Evolutionary conservation across 75 land plant species (phyloP).

Genomic region (Cupressus sempervirens): DNA sequence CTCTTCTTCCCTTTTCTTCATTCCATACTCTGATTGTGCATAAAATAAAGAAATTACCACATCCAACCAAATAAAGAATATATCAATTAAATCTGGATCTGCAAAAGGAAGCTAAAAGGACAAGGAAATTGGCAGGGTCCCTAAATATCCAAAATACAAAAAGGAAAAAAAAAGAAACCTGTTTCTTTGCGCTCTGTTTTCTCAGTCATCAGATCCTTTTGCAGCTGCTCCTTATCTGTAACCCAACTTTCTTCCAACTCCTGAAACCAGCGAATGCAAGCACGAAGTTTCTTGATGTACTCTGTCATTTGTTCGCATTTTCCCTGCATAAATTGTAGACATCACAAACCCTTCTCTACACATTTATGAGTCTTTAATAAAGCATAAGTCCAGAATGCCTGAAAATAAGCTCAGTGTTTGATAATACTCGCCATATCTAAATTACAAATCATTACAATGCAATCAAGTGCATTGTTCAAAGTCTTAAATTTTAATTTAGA

Average conservation of each 20-base stretch:
- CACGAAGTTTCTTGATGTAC: constrained; percentile 71
- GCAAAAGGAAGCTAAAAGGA: not conserved
- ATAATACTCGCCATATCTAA: not conserved
- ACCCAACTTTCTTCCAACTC: constrained; percentile 50
- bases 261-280: constrained; percentile 77
- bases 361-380: not conserved
- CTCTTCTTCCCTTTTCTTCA: constrained; percentile 46
- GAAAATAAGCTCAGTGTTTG: not conserved
- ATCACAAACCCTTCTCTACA: not conserved
- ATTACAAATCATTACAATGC: not conserved
- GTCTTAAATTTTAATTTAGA: not conserved
- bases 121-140: not conserved
- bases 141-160: not conserved
- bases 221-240: constrained; percentile 44
- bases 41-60: not conserved
- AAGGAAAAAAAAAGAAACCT: constrained; percentile 26
- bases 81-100: not conserved
- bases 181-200: constrained; percentile 44
- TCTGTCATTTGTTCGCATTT: constrained; percentile 81
- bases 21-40: constrained; percentile 24
- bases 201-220: constrained; percentile 32
- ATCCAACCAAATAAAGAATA: not conserved
- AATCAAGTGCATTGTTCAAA: not conserved
- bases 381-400: not conserved
- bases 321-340: constrained; percentile 41